A percentile compares a stretch with the other conserved stretches of the same genome.
Evolutionary conservation across 75 land plant genomes (phyloP).

Genomic region (Cunninghamia lanceolata): DNA sequence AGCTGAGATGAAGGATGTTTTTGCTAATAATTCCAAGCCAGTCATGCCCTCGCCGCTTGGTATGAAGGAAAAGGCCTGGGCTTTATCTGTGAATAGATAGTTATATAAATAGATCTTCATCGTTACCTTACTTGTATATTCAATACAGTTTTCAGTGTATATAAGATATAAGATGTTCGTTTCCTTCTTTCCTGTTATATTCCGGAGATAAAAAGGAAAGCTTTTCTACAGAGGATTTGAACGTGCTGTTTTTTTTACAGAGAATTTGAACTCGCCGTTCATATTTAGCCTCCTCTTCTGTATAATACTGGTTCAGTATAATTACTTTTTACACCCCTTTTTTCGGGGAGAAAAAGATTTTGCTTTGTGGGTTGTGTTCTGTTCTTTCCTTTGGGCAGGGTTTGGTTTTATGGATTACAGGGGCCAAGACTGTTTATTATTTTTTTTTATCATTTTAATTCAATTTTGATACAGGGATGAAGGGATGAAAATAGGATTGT

Average conservation of each 20-base stretch:
- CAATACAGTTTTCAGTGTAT: background rate
- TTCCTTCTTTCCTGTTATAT: background rate
- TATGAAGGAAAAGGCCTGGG: background rate
- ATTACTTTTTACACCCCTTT: background rate
- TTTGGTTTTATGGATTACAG: too few relatives aligned
- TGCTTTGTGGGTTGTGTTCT: too few relatives aligned
- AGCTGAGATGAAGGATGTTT: conserved; percentile 3
- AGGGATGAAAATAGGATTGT: too few relatives aligned
- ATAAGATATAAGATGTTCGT: background rate
- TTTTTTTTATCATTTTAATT: too few relatives aligned
- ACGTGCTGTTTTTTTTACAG: background rate
- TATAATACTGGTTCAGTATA: background rate
- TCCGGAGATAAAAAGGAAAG: background rate
- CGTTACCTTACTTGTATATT: background rate
- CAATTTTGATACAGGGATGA: too few relatives aligned
- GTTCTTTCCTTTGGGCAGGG: too few relatives aligned
- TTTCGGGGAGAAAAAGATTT: too few relatives aligned
- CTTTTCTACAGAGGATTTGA: too few relatives aligned
- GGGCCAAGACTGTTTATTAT: too few relatives aligned
- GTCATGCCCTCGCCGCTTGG: background rate
- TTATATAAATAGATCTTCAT: background rate
- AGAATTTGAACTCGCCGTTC: background rate
- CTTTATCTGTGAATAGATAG: background rate
- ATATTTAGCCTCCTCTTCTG: background rate
- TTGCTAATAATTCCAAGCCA: background rate